A percentile compares a stretch with the other conserved stretches of the same genome.
Conservation (phyloP, 2,329 filamentous ascomycete species). For the Coniochaeta pulveracea region DNA sequence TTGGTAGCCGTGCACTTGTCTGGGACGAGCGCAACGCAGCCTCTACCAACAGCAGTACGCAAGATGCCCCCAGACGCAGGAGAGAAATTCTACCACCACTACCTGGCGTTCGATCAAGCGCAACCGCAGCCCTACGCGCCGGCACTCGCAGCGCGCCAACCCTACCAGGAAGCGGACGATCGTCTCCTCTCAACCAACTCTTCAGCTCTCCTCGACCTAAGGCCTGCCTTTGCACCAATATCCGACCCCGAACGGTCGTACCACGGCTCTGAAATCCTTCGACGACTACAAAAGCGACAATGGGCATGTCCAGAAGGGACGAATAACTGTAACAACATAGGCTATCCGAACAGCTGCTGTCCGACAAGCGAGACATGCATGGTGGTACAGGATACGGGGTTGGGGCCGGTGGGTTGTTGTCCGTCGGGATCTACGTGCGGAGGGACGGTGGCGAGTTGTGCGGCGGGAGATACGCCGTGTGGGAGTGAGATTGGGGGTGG, state of each 20-base stretch:
- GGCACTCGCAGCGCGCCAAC: slow-evolving; percentile 16
- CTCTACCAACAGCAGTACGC: slow-evolving; percentile 48
- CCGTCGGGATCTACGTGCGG: slow-evolving; percentile 52
- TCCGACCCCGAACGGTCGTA: slow-evolving; percentile 11
- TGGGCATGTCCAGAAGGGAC: slow-evolving; percentile 59
- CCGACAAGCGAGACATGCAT: slow-evolving; percentile 54
- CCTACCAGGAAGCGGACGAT: slow-evolving; percentile 17
- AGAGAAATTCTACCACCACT: slow-evolving; percentile 64
- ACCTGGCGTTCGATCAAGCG: slow-evolving; percentile 37
- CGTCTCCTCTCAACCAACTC: slow-evolving; percentile 17
- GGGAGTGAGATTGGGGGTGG: slow-evolving; percentile 56
- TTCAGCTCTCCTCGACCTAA: slow-evolving; percentile 23
- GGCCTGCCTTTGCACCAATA: slow-evolving; percentile 43
- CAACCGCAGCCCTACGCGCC: slow-evolving; percentile 5
- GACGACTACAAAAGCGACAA: slow-evolving; percentile 42
- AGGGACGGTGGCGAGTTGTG: slow-evolving; percentile 51
- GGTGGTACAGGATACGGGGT: slow-evolving; percentile 45
- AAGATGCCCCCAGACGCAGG: slow-evolving; percentile 62
- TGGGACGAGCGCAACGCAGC: slow-evolving; percentile 17
- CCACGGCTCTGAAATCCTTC: slow-evolving; percentile 19
- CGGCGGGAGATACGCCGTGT: slow-evolving; percentile 52
- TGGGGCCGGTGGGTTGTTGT: slow-evolving; percentile 67
- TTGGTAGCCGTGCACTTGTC: slow-evolving; percentile 27
- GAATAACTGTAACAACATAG: slow-evolving; percentile 50
- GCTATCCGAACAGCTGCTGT: slow-evolving; percentile 63